These are phyloP conservation scores for Brassica incana DNA, from an alignment of 345 rosid species.

Conservation along the genomic window DNA sequence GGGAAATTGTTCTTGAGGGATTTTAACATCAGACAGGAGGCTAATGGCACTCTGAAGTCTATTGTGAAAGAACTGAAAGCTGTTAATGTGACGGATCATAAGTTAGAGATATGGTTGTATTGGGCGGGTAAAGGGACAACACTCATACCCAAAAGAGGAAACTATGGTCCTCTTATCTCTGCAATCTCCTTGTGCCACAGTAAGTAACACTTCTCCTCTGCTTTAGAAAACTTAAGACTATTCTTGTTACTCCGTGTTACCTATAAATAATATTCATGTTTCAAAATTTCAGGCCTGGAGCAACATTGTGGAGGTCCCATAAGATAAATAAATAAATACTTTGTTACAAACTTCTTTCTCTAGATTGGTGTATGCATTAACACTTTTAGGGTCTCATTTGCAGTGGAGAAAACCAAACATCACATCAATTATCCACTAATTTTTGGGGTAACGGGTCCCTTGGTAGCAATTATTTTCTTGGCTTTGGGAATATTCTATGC, in stretches of 20 bases:
- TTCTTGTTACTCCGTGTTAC: background rate
- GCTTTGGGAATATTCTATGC: slow-evolving; percentile 32
- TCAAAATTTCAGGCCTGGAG: slow-evolving; percentile 14
- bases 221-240: background rate
- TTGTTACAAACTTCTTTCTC: background rate
- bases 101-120: background rate
- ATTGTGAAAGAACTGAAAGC: slow-evolving; percentile 3
- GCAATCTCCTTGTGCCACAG: background rate
- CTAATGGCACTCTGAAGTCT: slow-evolving; percentile 40
- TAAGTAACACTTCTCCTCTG: background rate
- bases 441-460: background rate
- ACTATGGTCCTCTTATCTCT: slow-evolving; percentile 1
- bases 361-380: background rate
- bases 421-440: background rate
- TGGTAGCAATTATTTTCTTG: slow-evolving; percentile 8
- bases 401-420: slow-evolving; percentile 17
- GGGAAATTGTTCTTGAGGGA: slow-evolving; percentile 35
- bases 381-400: background rate
- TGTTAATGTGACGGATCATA: background rate
- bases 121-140: slow-evolving; percentile 3
- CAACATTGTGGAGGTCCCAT: slow-evolving; percentile 16
- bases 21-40: slow-evolving; percentile 50
- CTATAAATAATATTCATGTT: background rate
- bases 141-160: background rate
- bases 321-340: background rate